phyloP scores from a whole-genome alignment of 2,329 filamentous ascomycete species.

The Aspergillus uvarum region DNA sequence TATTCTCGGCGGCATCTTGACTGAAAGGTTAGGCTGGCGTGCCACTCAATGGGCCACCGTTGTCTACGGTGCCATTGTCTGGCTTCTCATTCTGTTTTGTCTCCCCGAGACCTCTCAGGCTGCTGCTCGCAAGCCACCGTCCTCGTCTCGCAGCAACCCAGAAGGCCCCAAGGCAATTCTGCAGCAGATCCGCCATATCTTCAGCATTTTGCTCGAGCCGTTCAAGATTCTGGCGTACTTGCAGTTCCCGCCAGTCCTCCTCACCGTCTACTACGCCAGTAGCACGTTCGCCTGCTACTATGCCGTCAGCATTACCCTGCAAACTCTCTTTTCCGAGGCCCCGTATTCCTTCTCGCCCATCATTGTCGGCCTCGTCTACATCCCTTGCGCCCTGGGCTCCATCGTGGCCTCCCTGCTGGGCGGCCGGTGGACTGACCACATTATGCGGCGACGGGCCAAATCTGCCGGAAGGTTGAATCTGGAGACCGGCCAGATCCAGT shows the following conservation, averaged over 20 bases:
- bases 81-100: constrained; percentile 43
- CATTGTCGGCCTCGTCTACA: constrained; percentile 72
- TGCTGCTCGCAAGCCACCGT: constrained; percentile 64
- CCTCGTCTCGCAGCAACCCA: constrained; percentile 53
- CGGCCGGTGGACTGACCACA: constrained; percentile 74
- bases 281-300: constrained; percentile 76
- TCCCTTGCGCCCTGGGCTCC: constrained; percentile 73
- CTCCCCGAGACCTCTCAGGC: constrained; percentile 48
- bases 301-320: constrained; percentile 73
- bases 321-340: constrained; percentile 63
- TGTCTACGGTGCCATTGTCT: constrained; percentile 60
- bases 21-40: constrained; percentile 69
- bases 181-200: constrained; percentile 57
- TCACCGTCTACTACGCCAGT: constrained; percentile 71
- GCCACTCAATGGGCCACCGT: constrained; percentile 75
- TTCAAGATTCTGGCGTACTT: constrained; percentile 69
- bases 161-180: constrained; percentile 48
- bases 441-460: constrained; percentile 75
- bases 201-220: constrained; percentile 57
- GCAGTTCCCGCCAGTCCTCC: constrained; percentile 69
- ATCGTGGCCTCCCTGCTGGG: constrained; percentile 66
- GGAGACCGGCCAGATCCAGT: constrained; percentile 61
- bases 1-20: constrained; percentile 72
- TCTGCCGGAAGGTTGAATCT: constrained; percentile 68
- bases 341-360: constrained; percentile 70